phyloP scores from a whole-genome alignment of 2,329 filamentous ascomycete species.

The Dryadomyces quercivorus region DNA sequence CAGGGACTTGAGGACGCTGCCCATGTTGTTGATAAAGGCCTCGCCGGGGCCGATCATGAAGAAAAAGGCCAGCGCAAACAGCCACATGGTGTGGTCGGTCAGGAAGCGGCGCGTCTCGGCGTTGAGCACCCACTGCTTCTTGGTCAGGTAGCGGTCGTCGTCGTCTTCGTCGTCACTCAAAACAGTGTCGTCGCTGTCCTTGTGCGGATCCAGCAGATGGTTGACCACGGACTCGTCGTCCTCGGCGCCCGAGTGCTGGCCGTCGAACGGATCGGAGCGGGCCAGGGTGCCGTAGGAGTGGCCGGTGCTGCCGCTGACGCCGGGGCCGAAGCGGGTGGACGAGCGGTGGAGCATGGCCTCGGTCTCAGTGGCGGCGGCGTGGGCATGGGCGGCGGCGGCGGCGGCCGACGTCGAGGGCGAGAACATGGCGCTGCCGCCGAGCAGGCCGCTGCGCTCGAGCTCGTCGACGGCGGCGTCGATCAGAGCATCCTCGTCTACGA shows the following conservation, averaged over 20 bases:
- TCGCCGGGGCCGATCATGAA: conserved; percentile 92
- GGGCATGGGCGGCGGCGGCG: not conserved
- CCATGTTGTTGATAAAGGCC: conserved; percentile 94
- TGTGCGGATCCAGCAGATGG: conserved; percentile 10
- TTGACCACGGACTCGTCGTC: conserved; percentile 5
- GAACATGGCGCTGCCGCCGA: conserved; percentile 60
- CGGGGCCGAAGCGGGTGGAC: conserved; percentile 8
- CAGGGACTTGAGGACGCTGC: conserved; percentile 82
- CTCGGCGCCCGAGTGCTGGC: conserved; percentile 7
- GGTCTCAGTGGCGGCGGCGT: too few relatives aligned
- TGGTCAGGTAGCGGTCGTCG: conserved; percentile 40
- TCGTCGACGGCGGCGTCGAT: conserved; percentile 87
- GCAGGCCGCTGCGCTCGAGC: conserved; percentile 77
- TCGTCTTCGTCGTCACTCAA: conserved; percentile 11
- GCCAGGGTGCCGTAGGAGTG: conserved; percentile 10
- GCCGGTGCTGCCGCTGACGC: conserved; percentile 2
- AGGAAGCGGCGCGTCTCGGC: conserved; percentile 81
- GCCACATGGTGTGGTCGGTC: conserved; percentile 89
- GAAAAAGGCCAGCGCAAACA: conserved; percentile 80
- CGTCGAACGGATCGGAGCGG: conserved; percentile 5
- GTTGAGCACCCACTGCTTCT: conserved; percentile 86
- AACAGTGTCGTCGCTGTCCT: conserved; percentile 8
- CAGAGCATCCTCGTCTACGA: conserved; percentile 75
- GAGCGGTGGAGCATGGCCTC: not conserved
- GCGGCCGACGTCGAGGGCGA: conserved; percentile 33